Percentiles rank a stretch among this genome's conserved stretches.
phyloP scores from a whole-genome alignment of 495 filamentous ascomycete species.

The Daldinia grandis region DNA sequence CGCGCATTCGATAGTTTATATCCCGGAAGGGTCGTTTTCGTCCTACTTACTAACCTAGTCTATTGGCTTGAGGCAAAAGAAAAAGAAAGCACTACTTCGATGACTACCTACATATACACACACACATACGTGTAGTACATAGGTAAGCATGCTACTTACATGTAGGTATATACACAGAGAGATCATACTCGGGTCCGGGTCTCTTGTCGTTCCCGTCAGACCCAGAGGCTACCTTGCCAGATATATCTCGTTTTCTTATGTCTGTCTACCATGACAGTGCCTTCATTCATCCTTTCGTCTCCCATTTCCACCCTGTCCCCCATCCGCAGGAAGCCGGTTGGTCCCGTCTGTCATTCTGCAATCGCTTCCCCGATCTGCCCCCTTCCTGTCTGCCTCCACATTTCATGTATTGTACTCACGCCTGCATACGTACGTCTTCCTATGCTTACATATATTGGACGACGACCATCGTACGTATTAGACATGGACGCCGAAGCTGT shows the following conservation, averaged over 20 bases:
- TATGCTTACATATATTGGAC: conserved; percentile 3
- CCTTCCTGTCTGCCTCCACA: conserved; percentile 12
- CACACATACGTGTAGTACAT: background rate
- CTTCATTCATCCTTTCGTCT: conserved; percentile 35
- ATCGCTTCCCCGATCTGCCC: conserved; percentile 28
- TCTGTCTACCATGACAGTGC: conserved; percentile 28
- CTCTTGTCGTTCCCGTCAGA: conserved; percentile 31
- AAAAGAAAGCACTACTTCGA: conserved; percentile 30
- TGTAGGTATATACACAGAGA: conserved; percentile 14
- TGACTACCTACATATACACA: conserved; percentile 1
- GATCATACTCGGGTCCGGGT: background rate
- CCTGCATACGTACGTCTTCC: conserved; percentile 11
- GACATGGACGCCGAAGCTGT: conserved; percentile 17
- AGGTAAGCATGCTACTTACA: conserved; percentile 24
- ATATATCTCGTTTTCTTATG: conserved; percentile 27
- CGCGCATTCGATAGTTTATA: background rate
- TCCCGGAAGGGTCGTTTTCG: conserved; percentile 21
- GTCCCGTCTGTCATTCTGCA: conserved; percentile 22
- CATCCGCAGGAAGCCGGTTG: conserved; percentile 38
- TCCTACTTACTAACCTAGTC: conserved; percentile 29
- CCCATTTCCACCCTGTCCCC: conserved; percentile 3
- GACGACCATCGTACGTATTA: conserved; percentile 4
- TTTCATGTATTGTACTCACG: conserved; percentile 18
- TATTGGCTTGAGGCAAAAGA: conserved; percentile 1
- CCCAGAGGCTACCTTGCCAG: conserved; percentile 15